Evolutionary conservation across 257 asterid genomes (phyloP).

Genomic region (Nicotiana benthamiana): DNA sequence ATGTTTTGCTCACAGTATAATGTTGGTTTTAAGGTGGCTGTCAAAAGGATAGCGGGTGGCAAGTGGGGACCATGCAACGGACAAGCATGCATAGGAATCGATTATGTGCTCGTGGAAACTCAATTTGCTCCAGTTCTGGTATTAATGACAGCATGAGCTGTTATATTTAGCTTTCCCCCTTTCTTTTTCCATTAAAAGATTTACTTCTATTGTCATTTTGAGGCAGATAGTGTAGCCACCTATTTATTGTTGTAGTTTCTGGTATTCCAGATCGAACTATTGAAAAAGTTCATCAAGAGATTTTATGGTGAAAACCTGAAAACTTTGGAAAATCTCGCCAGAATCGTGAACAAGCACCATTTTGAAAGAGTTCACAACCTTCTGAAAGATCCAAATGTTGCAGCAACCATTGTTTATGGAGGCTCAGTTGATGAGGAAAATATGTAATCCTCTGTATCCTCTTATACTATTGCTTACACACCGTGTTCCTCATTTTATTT

Average conservation of each 20-base stretch:
- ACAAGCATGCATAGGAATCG: constrained; percentile 91
- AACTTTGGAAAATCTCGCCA: constrained; percentile 53
- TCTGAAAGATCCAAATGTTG: constrained; percentile 57
- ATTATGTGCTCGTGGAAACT: constrained; percentile 67
- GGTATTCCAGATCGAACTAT: constrained; percentile 53
- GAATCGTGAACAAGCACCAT: constrained; percentile 70
- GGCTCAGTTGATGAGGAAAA: constrained; percentile 63
- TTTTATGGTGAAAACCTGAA: constrained; percentile 56
- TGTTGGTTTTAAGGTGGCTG: constrained; percentile 46
- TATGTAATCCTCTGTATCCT: constrained; percentile 35
- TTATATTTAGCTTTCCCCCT: background rate
- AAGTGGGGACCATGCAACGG: constrained; percentile 97
- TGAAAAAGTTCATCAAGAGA: constrained; percentile 43
- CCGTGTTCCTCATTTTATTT: background rate
- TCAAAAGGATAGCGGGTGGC: constrained; percentile 71
- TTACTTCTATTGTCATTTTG: background rate
- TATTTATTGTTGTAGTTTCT: background rate
- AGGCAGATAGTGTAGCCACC: background rate
- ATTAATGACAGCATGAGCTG: constrained; percentile 9
- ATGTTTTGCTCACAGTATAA: constrained; percentile 4
- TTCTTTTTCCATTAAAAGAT: background rate
- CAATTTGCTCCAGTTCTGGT: constrained; percentile 57
- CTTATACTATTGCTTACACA: background rate
- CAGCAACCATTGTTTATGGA: constrained; percentile 65
- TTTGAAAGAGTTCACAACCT: constrained; percentile 57